Base-by-base conservation (phyloP, 257 asterid genomes). In the Ocimum tenuiflorum region DNA sequence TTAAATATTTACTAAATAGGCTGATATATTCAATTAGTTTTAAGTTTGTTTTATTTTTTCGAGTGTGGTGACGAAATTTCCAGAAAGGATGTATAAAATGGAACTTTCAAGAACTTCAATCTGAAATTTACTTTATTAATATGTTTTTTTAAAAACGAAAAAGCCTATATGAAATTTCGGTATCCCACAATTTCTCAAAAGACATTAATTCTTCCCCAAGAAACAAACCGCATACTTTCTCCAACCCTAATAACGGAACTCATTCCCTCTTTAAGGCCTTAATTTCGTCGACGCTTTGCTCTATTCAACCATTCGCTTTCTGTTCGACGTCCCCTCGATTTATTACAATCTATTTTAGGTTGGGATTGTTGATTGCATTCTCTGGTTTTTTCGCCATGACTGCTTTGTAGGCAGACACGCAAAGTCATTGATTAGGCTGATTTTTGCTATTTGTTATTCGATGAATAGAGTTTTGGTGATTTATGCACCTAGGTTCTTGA, bases 231-330 rank as follows among this genome's bases (percentile, higher is more conserved):
- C 36, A 2, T 55, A 0, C 20, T 67, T 38, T 22, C 11, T 35
- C 68, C 12, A 70, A 27, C 62, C 69, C 63, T 60, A 70, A 38
- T 50, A 9, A 27, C n/a, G 38, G 38, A 15, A 60, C 59, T 6
- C 11, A 0, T 10, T 50, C 48, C 29, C 4, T 4, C 17, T 13
- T 0, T 6, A 9, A 4, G 13, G 39, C 19, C 11, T 3, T 8
- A 23, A 48, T 69, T 49, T 38, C 45, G 33, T 22, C 22, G 31
- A 18, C 7, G 20, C 20, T 3, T 23, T 35, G 1, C 0, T 22
- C 59, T 48, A 9, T 52, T 51, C 0, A 15, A 51, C 6, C 27
- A 43, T 46, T 36, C 13, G 60, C 0, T 29, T 63, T 71, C n/a
- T 27, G 35, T 6, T 38, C 36, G 13, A 12, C n/a, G 4, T 33